Percentiles rank a stretch among this genome's conserved stretches.
phyloP scores from a whole-genome alignment of 108 stramenopile genomes.

The Stephanodiscus triporus region DNA sequence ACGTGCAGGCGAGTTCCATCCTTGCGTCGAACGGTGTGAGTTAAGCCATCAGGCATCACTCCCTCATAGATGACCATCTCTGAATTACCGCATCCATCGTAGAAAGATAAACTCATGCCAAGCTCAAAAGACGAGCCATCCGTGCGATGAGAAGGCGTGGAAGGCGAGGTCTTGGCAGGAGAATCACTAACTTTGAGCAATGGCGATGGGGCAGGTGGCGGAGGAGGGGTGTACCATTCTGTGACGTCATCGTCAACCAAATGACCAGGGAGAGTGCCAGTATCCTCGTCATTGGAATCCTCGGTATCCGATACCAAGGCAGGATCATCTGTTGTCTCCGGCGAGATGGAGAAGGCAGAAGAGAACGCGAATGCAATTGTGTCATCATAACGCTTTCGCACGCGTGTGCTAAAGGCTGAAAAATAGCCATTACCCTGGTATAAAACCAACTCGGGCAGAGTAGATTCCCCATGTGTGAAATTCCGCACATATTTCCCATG shows the following conservation, averaged over 20 bases:
- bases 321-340: background rate
- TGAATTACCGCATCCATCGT: background rate
- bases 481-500: background rate
- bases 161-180: too few species aligned
- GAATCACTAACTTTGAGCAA: too few species aligned
- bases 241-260: too few species aligned
- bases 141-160: too few species aligned
- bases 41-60: slow-evolving; percentile 6
- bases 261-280: background rate
- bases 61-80: slow-evolving; percentile 10
- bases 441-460: background rate
- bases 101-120: background rate
- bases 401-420: slow-evolving; percentile 3
- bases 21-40: background rate
- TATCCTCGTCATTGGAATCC: background rate
- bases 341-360: slow-evolving; percentile 1
- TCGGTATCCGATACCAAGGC: background rate
- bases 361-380: background rate
- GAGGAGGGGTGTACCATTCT: too few species aligned
- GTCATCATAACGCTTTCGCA: too few species aligned
- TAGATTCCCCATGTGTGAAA: background rate
- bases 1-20: slow-evolving; percentile 1
- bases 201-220: too few species aligned
- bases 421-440: slow-evolving; percentile 1
- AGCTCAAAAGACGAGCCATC: background rate